A percentile compares a stretch with the other conserved stretches of the same genome.
These are phyloP conservation scores for Staphylotrichum longicolle DNA, from an alignment of 495 filamentous ascomycete genomes.

Conservation along the genomic window DNA sequence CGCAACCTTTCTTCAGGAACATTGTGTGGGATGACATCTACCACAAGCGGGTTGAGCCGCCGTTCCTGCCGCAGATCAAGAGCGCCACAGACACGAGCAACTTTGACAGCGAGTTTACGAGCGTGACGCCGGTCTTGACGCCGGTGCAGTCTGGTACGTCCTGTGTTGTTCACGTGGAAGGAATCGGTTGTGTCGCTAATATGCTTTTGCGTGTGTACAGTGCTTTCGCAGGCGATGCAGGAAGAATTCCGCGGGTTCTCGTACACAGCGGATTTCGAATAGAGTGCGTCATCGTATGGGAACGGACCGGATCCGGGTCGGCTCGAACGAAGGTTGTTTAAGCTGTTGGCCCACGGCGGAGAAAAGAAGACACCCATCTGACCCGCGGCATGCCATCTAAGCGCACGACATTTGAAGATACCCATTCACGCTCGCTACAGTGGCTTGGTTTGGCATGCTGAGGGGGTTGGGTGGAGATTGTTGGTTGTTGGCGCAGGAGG, in stretches of 20 bases:
- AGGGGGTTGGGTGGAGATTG: too few relatives aligned
- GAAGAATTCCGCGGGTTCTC: conserved; percentile 99
- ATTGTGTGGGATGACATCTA: conserved; percentile 99
- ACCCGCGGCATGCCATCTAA: too few relatives aligned
- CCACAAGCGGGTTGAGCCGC: conserved; percentile 84
- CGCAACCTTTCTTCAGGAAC: conserved; percentile 95
- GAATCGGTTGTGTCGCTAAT: neutral
- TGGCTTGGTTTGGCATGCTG: neutral
- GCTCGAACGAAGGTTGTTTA: too few relatives aligned
- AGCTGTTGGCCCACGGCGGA: too few relatives aligned
- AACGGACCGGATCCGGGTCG: too few relatives aligned
- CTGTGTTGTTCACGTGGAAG: neutral
- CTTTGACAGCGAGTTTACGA: conserved; percentile 98
- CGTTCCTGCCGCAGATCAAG: conserved; percentile 85
- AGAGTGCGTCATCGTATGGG: conserved; percentile 13
- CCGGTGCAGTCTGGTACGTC: conserved; percentile 93
- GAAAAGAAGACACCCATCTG: too few relatives aligned
- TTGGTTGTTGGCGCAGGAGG: too few relatives aligned
- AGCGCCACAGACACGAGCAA: conserved; percentile 97
- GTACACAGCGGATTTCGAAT: conserved; percentile 61
- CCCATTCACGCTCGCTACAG: neutral
- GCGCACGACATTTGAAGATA: neutral
- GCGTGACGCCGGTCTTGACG: conserved; percentile 94
- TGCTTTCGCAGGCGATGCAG: conserved; percentile 97
- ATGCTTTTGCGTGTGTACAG: conserved; percentile 42